These are phyloP conservation scores for Gonium pectorale DNA, from an alignment of 139 green algal genomes.

Conservation along the genomic window DNA sequence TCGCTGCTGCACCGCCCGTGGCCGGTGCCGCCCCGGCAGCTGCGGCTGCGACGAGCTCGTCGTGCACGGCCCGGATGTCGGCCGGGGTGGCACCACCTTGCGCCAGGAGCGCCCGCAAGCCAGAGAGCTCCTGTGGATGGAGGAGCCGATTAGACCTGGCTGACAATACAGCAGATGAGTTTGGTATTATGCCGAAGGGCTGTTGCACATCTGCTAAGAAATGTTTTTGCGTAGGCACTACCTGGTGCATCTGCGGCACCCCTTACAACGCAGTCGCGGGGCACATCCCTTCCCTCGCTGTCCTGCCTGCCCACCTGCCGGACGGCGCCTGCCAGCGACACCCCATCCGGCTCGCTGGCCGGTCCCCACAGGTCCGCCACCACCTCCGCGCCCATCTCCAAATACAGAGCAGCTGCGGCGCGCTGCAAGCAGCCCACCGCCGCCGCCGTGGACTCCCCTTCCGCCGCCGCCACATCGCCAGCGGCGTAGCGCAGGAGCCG, in stretches of 20 bases:
- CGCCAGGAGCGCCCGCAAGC: neutral
- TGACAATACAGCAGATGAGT: too few species aligned
- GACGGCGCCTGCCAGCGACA: slow-evolving; percentile 17
- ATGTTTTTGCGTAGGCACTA: too few species aligned
- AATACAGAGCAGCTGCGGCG: slow-evolving; percentile 11
- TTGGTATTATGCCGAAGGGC: too few species aligned
- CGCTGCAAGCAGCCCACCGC: slow-evolving; percentile 8
- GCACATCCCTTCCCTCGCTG: too few species aligned
- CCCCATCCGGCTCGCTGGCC: neutral
- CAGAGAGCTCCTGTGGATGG: slow-evolving; percentile 36
- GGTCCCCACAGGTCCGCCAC: slow-evolving; percentile 22
- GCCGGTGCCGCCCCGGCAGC: neutral
- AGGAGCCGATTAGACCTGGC: too few species aligned
- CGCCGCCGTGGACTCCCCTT: neutral
- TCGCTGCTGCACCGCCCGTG: neutral
- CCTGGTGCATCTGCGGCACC: too few species aligned
- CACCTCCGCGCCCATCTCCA: slow-evolving; percentile 33
- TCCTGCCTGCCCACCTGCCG: neutral
- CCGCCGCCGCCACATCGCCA: neutral
- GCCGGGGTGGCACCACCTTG: neutral
- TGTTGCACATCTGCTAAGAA: too few species aligned
- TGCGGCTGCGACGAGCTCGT: neutral
- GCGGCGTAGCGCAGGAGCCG: neutral
- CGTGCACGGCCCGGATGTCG: neutral
- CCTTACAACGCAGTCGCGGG: too few species aligned